Conservation (phyloP, 148 eudicot genomes). For the Chenopodium berlandieri region DNA sequence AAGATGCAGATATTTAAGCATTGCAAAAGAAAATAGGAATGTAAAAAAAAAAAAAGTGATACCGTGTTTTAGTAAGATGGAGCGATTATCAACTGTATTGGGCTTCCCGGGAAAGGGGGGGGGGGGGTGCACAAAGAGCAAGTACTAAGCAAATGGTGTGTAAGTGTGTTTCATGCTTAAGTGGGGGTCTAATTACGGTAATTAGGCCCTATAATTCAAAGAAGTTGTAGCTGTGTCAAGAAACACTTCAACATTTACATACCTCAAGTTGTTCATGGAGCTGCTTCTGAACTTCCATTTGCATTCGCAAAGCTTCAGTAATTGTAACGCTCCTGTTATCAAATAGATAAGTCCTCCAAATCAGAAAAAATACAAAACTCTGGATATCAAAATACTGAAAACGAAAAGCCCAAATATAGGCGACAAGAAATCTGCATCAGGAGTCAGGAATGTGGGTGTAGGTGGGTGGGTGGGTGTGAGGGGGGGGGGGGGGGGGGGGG, state of each 20-base stretch:
- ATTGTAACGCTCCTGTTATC: conserved; percentile 51
- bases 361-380: background rate
- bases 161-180: too few species aligned
- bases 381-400: background rate
- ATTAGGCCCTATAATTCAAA: too few species aligned
- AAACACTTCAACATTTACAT: background rate
- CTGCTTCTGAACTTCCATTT: conserved; percentile 83
- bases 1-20: background rate
- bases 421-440: background rate
- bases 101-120: background rate
- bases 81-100: background rate
- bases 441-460: background rate
- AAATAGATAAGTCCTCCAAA: background rate
- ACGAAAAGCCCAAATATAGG: background rate
- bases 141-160: background rate
- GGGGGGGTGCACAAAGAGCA: background rate
- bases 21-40: background rate
- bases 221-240: too few species aligned
- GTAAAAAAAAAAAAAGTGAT: background rate
- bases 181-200: too few species aligned
- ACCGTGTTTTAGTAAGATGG: background rate
- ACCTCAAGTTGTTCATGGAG: conserved; percentile 83
- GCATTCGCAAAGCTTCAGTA: conserved; percentile 63
- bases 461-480: too few species aligned
- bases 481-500: too few species aligned